These are phyloP conservation scores for Monosporozyma unispora DNA, from an alignment of 805 yeast genomes.

Conservation along the genomic window DNA sequence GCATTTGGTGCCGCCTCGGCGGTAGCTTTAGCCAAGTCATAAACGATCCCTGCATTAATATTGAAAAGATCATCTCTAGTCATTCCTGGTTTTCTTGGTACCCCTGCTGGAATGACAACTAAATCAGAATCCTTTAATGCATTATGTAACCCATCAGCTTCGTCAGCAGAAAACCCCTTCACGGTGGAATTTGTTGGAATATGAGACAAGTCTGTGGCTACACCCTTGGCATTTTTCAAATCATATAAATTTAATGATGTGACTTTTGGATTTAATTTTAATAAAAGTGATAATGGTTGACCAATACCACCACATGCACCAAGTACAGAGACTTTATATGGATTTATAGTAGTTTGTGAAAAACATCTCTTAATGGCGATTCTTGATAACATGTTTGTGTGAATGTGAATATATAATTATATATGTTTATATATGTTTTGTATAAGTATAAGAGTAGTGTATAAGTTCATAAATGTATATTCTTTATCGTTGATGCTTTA, in stretches of 20 bases:
- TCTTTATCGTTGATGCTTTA: too few relatives aligned
- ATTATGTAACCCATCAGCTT: conserved; percentile 13
- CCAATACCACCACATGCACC: conserved; percentile 96
- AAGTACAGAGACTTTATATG: conserved; percentile 71
- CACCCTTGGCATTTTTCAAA: conserved; percentile 90
- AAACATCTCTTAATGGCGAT: conserved; percentile 41
- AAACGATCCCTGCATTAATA: conserved; percentile 75
- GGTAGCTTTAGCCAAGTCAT: conserved; percentile 63
- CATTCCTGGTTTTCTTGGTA: conserved; percentile 93
- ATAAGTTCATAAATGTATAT: background rate
- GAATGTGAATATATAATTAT: background rate
- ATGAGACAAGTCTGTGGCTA: conserved; percentile 92
- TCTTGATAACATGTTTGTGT: conserved; percentile 44
- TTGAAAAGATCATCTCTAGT: conserved; percentile 82
- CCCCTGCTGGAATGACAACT: conserved; percentile 64
- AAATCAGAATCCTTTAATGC: background rate
- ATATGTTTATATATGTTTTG: background rate
- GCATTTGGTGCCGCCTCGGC: conserved; percentile 61
- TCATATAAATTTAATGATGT: conserved; percentile 82
- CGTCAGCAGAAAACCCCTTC: conserved; percentile 79
- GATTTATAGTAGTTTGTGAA: conserved; percentile 55
- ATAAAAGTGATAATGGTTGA: conserved; percentile 71
- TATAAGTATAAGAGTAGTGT: background rate
- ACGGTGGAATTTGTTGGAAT: conserved; percentile 88
- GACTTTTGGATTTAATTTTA: conserved; percentile 83